These are phyloP conservation scores for Podaxis rugospora DNA, from an alignment of 768 basidiomycete genomes.

Conservation along the genomic window DNA sequence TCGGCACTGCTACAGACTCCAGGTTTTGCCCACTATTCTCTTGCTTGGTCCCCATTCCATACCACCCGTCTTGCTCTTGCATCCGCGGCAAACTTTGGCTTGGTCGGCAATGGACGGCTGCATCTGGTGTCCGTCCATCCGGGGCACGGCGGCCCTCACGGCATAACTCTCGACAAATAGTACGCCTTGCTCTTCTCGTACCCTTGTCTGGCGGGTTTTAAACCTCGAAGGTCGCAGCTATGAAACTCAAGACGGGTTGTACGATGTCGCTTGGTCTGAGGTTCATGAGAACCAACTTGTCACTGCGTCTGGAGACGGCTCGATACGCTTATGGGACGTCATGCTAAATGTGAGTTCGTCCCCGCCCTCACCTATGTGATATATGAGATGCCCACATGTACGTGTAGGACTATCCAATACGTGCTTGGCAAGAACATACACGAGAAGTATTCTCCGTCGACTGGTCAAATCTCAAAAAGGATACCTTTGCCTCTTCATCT, in stretches of 20 bases:
- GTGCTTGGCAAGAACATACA: conserved; percentile 91
- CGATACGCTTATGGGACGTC: conserved; percentile 87
- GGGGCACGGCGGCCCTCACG: conserved; percentile 38
- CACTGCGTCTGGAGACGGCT: conserved; percentile 86
- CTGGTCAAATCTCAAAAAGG: conserved; percentile 93
- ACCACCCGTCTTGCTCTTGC: conserved; percentile 70
- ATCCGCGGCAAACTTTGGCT: conserved; percentile 88
- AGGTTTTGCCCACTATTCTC: conserved; percentile 77
- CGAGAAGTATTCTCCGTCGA: conserved; percentile 92
- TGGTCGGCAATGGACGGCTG: conserved; percentile 93
- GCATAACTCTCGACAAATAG: conserved; percentile 62
- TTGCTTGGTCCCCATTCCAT: conserved; percentile 87
- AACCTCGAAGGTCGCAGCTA: conserved; percentile 48
- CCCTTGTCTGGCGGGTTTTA: conserved; percentile 13
- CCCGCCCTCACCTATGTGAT: too few relatives aligned
- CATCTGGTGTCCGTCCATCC: conserved; percentile 55
- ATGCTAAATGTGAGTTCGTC: conserved; percentile 63
- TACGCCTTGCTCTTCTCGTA: conserved; percentile 32
- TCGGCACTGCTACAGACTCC: conserved; percentile 48
- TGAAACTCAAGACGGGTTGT: conserved; percentile 86
- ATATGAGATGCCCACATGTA: neutral
- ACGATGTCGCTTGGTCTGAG: conserved; percentile 94
- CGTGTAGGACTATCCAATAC: conserved; percentile 79
- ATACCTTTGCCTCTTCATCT: conserved; percentile 79
- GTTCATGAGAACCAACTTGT: conserved; percentile 91